Evolutionary conservation across 192 early-diverging fungal genomes (phyloP), one percentile per base, ranked within the genome.

Genomic region (Phlyctochytrium arcticum): DNA sequence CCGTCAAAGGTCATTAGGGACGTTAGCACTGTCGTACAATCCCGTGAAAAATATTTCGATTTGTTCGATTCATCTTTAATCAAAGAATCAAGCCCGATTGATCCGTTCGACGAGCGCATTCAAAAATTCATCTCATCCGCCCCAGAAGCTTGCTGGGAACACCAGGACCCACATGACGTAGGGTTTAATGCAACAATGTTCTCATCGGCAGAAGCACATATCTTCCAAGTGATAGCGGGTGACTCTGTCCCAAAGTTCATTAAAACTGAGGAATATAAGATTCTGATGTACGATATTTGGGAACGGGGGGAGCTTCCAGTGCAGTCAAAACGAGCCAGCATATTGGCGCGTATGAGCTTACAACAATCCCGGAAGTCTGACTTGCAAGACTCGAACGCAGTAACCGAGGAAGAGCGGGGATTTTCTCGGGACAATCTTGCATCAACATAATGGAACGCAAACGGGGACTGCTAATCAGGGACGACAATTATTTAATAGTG

Each of bases 191-290:
- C 59, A 23, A 67, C 62, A 36, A 69, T 89, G 67, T 87, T 87
- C 68, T 80, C 86, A 36, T 55, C 60, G 24, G 80, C 84, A 7
- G 76, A 89, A 54, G 82, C 87, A 4, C 86, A 89, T 39, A 87
- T 91, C 48, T 91, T 86, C 72, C 60, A 78, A 30, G 67, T 90
- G 8, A 84, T 89, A 84, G 86, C 89, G 2, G 80, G 81, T 3
- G 89, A 90, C 57, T 89, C 88, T 24, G 81, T 89, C 24, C 88
- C 89, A 1, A 90, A 88, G 67, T 90, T 89, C 67, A 69, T 81
- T 9, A 82, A 75, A 48, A 89, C 88, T 12, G 78, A 81, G 54
- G 68, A 65, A 50, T 84, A 84, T 57, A 19, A 42, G 9, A 32
- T 34, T 17, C 21, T 70, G 34, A 66, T 66, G 64, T 17, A 24